Conservation (phyloP, 129 eudicot genomes). For the Apium graveolens region DNA sequence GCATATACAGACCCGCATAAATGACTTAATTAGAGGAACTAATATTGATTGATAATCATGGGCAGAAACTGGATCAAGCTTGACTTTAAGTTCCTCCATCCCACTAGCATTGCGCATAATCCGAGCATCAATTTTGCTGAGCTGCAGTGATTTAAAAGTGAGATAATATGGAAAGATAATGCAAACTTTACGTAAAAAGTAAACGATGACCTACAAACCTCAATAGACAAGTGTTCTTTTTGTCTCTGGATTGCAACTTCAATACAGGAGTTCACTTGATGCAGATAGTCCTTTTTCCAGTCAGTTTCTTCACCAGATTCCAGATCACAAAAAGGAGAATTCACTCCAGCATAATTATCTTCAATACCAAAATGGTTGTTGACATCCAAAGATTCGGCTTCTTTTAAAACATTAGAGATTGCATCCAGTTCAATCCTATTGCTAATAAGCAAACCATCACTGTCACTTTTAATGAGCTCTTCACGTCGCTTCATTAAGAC, state of each 20-base stretch:
- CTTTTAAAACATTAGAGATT: conserved; percentile 63
- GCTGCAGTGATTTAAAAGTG: conserved; percentile 50
- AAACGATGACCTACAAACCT: conserved; percentile 48
- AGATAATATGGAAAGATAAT: conserved; percentile 22
- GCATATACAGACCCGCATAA: conserved; percentile 60
- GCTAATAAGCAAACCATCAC: conserved; percentile 35
- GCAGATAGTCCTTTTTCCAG: conserved; percentile 77
- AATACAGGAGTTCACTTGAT: conserved; percentile 67
- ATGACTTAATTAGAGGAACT: conserved; percentile 73
- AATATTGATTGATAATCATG: conserved; percentile 63
- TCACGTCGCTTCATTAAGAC: conserved; percentile 70
- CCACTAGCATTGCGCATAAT: conserved; percentile 52
- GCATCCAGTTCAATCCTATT: conserved; percentile 77
- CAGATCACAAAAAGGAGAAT: conserved; percentile 53
- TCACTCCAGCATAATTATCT: conserved; percentile 51
- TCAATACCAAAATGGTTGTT: conserved; percentile 66
- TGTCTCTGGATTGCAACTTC: conserved; percentile 82
- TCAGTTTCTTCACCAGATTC: conserved; percentile 86
- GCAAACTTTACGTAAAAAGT: conserved; percentile 1
- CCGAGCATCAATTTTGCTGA: conserved; percentile 87
- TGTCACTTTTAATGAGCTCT: conserved; percentile 46
- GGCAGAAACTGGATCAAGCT: conserved; percentile 62
- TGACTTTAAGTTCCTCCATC: conserved; percentile 80
- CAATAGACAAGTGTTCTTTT: conserved; percentile 68
- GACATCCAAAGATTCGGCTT: conserved; percentile 60